A percentile compares a stretch with the other conserved stretches of the same genome.
Conservation (phyloP, 345 rosid genomes). For the Crucihimalaya himalaica region DNA sequence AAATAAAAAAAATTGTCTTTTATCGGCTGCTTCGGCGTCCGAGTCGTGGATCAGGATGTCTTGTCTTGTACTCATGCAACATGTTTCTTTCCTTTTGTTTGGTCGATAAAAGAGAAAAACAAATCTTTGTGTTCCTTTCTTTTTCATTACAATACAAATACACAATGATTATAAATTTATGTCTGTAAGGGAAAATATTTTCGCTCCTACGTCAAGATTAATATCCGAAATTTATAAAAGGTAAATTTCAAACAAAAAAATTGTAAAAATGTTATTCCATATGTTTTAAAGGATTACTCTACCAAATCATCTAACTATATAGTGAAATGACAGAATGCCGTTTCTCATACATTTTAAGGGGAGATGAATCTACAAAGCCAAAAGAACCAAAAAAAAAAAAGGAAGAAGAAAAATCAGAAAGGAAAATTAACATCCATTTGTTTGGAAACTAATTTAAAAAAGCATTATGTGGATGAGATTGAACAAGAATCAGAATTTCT, state of each 20-base stretch:
- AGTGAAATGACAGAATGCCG: conserved; percentile 23
- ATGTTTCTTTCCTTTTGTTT: conserved; percentile 14
- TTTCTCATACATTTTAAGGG: conserved; percentile 13
- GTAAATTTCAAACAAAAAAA: too few relatives aligned
- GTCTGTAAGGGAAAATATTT: background rate
- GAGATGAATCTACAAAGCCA: conserved; percentile 34
- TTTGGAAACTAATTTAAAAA: background rate
- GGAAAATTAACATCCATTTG: background rate
- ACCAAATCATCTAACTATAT: background rate
- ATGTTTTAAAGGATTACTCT: too few relatives aligned
- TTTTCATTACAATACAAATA: background rate
- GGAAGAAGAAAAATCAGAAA: too few relatives aligned
- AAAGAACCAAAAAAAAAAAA: background rate
- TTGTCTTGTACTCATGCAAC: conserved; percentile 23
- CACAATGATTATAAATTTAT: background rate
- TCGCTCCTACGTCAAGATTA: too few relatives aligned
- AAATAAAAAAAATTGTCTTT: background rate
- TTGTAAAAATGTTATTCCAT: background rate
- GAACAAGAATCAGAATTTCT: conserved; percentile 33
- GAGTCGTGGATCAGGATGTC: background rate
- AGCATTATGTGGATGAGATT: conserved; percentile 29
- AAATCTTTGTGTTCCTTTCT: background rate
- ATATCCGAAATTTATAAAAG: too few relatives aligned
- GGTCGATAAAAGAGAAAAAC: background rate
- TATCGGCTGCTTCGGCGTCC: conserved; percentile 30